phyloP scores from a whole-genome alignment of 768 basidiomycete species.

The Grammothele lineata region DNA sequence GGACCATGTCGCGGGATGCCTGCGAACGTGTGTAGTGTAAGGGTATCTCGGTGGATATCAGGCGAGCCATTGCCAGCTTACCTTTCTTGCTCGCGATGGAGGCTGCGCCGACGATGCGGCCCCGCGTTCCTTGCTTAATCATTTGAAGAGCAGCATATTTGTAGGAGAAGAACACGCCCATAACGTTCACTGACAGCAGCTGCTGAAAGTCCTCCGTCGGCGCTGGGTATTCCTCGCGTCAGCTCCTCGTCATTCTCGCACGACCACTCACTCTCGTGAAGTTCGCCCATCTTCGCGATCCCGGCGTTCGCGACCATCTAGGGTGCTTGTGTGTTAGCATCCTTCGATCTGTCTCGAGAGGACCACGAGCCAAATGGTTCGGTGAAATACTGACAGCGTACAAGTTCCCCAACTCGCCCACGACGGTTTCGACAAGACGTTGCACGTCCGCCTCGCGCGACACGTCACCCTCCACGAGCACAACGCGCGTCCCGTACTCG shows the following conservation, averaged over 20 bases:
- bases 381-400: constrained; percentile 38
- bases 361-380: not conserved
- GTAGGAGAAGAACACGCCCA: constrained; percentile 38
- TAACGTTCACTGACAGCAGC: constrained; percentile 34
- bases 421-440: constrained; percentile 30
- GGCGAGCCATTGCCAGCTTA: not conserved
- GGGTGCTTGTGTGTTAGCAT: no score
- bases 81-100: constrained; percentile 23
- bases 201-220: constrained; percentile 31
- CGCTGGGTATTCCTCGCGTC: not conserved
- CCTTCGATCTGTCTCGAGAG: not conserved
- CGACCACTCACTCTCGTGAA: constrained; percentile 12
- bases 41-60: not conserved
- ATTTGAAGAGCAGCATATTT: constrained; percentile 37
- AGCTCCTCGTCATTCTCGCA: not conserved
- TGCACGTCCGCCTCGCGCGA: constrained; percentile 37
- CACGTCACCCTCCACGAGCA: constrained; percentile 37
- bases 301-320: constrained; percentile 30
- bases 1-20: constrained; percentile 10
- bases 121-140: constrained; percentile 37
- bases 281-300: constrained; percentile 13
- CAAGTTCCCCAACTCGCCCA: constrained; percentile 35
- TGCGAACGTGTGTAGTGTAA: not conserved
- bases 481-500: constrained; percentile 18
- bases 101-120: constrained; percentile 35